Evolutionary conservation across 2,329 filamentous ascomycete species (phyloP).

Genomic region (Fusarium succisae): DNA sequence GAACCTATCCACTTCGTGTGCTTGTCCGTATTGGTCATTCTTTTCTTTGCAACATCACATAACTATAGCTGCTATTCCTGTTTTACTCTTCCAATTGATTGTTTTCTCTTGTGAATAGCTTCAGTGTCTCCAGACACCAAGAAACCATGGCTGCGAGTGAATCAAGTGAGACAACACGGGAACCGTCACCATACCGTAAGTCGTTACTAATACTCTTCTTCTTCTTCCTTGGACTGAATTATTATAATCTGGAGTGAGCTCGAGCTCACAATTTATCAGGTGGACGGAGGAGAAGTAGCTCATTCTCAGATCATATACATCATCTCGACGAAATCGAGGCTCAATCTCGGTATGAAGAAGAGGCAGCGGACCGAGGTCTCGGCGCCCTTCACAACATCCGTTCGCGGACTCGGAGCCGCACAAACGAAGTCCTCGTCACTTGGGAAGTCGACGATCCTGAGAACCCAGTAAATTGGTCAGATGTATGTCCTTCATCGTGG

Average conservation of each 20-base stretch:
- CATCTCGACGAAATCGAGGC: conserved; percentile 53
- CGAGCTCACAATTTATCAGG: conserved; percentile 34
- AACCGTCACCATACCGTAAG: conserved; percentile 42
- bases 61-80: not conserved
- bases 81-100: not conserved
- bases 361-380: conserved; percentile 50
- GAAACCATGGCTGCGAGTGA: conserved; percentile 39
- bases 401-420: conserved; percentile 47
- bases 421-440: conserved; percentile 50
- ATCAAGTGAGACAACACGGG: conserved; percentile 42
- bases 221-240: not conserved
- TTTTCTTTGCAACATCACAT: conserved; percentile 7
- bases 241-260: not conserved
- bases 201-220: conserved; percentile 1
- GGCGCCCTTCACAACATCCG: conserved; percentile 48
- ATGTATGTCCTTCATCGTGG: conserved; percentile 39
- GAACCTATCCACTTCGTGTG: conserved; percentile 18
- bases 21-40: not conserved
- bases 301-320: conserved; percentile 38
- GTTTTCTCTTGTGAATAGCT: conserved; percentile 29
- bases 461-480: conserved; percentile 64
- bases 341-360: conserved; percentile 52
- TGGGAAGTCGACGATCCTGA: conserved; percentile 60
- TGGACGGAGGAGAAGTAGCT: conserved; percentile 39
- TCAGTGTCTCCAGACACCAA: conserved; percentile 2